These are phyloP conservation scores for Pyrenula massariospora DNA, from an alignment of 495 filamentous ascomycete species.

Conservation along the genomic window DNA sequence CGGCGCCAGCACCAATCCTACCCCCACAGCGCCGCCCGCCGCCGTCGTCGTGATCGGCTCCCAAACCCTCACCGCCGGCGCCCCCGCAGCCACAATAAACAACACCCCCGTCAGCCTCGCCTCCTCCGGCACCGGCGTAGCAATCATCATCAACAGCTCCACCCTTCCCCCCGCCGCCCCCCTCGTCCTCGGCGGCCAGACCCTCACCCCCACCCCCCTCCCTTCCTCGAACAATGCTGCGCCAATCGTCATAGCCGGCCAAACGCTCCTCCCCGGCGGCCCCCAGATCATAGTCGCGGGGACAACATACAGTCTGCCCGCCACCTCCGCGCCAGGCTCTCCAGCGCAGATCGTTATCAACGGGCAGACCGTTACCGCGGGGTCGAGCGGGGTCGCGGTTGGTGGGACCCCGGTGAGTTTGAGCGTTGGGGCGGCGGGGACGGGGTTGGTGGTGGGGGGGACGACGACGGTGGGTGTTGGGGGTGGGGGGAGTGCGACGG, in stretches of 20 bases:
- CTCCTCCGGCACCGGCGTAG: background rate
- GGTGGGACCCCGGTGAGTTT: background rate
- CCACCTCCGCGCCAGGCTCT: background rate
- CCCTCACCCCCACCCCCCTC: background rate
- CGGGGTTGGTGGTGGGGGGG: background rate
- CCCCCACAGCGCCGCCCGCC: too few species aligned
- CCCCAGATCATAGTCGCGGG: conserved; percentile 4
- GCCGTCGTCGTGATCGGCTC: background rate
- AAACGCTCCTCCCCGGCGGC: conserved; percentile 3
- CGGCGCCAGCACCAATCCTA: background rate
- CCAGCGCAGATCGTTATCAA: conserved; percentile 2
- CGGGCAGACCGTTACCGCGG: background rate
- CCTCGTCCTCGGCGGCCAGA: background rate
- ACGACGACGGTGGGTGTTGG: background rate
- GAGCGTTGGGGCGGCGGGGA: background rate
- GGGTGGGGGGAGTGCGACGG: background rate
- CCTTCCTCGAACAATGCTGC: background rate
- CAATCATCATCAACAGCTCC: background rate
- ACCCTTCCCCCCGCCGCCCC: background rate
- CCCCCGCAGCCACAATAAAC: background rate
- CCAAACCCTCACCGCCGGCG: background rate
- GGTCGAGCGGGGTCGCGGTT: background rate
- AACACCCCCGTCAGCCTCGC: background rate
- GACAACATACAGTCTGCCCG: conserved; percentile 4
- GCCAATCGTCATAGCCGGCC: background rate